Conservation (phyloP, 495 filamentous ascomycete species). For the Talaromyces liani region DNA sequence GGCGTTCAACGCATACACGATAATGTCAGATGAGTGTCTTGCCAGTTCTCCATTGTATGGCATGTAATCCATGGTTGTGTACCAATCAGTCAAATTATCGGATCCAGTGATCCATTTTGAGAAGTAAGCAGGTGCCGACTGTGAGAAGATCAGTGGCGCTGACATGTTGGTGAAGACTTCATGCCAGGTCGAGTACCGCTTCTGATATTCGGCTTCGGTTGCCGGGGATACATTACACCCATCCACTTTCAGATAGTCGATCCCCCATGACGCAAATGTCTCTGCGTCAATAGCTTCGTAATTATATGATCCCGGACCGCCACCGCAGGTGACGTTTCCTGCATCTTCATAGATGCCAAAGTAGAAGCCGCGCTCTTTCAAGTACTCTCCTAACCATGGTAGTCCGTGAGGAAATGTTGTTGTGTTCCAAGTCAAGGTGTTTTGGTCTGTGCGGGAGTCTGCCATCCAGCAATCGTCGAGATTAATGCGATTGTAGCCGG, state of each 20-base stretch:
- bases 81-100: constrained; percentile 30
- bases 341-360: constrained; percentile 36
- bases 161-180: constrained; percentile 21
- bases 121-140: constrained; percentile 38
- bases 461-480: constrained; percentile 38
- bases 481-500: constrained; percentile 34
- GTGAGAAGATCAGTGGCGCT: constrained; percentile 32
- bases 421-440: constrained; percentile 28
- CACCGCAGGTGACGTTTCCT: constrained; percentile 33
- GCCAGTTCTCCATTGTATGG: constrained; percentile 30
- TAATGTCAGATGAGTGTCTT: constrained; percentile 35
- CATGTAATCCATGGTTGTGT: constrained; percentile 32
- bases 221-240: constrained; percentile 29
- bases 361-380: constrained; percentile 23
- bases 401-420: constrained; percentile 30
- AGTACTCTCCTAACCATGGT: constrained; percentile 30
- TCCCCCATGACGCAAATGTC: constrained; percentile 32
- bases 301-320: constrained; percentile 28
- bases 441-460: constrained; percentile 19
- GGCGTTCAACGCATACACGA: constrained; percentile 20
- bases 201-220: constrained; percentile 23
- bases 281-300: constrained; percentile 31
- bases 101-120: constrained; percentile 9
- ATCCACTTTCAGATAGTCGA: constrained; percentile 37
- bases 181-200: constrained; percentile 28